These are phyloP conservation scores for Colletotrichum karsti DNA, from an alignment of 2,329 filamentous ascomycete genomes.

Conservation along the genomic window DNA sequence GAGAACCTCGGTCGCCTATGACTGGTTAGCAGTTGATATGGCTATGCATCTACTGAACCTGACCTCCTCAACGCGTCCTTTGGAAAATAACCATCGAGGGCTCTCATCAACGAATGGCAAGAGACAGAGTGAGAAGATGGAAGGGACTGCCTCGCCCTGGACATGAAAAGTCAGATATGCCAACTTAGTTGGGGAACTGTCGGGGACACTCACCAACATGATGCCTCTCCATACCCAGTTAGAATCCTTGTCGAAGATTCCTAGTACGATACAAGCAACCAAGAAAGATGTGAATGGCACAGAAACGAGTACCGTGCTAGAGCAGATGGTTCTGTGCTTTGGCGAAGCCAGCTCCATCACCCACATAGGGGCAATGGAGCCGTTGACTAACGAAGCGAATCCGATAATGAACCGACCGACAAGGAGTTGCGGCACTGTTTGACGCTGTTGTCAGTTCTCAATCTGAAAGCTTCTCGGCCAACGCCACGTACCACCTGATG, in stretches of 20 bases:
- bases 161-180: neutral
- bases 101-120: slow-evolving; percentile 1
- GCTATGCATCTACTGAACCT: neutral
- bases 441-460: neutral
- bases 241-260: neutral
- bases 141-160: neutral
- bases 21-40: neutral
- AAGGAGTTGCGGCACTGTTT: neutral
- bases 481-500: neutral
- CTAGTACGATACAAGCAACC: neutral
- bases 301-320: neutral
- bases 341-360: neutral
- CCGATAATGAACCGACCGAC: slow-evolving; percentile 2
- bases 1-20: neutral
- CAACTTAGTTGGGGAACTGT: neutral
- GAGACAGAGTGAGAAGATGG: neutral
- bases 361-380: neutral
- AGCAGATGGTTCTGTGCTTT: neutral
- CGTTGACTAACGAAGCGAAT: neutral
- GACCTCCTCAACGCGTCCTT: neutral
- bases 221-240: neutral
- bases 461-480: neutral
- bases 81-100: neutral
- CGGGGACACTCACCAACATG: neutral
- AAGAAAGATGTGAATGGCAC: neutral